Base-by-base conservation (phyloP, 768 basidiomycete genomes). In the Trametes meyenii region DNA sequence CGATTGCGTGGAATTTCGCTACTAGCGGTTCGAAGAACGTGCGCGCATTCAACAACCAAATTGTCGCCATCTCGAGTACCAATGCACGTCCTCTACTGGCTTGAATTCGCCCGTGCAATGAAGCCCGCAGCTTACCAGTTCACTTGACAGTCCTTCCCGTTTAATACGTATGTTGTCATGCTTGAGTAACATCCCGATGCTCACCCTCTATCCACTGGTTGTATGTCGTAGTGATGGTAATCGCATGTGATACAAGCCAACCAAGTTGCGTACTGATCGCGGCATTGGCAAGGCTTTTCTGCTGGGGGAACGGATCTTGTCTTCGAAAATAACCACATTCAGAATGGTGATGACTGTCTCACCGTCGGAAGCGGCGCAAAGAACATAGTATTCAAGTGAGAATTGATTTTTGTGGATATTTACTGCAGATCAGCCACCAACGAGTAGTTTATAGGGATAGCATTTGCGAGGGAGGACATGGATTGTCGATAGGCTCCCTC, bases 271-370 rank as follows among this genome's bases (percentile, higher is more conserved):
- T 3, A 53, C 49, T 26, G 21, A 46, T 8, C 29, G 16, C 21
- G 45, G 21, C 1, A 57, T 26, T 17, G 35, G 42, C 33, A 54
- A 71, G 75, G 74, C 3, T 76, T 87, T 72, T 83, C 81, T 42
- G 83, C 84, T 11, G 80, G 79, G 13, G 85, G 85, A 13, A 79
- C 76, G 3, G 78, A 86, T 66, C 69, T 86, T 64, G 72, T 86
- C 1, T 84, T 87, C 62, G 85, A 86, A 66, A 75, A 82, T 67
- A 86, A 86, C 57, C 69, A 79, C 61, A 74, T 88, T 42, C 74
- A 78, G 50, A 87, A 86, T 55, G 85, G 85, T 3, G 85, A 87
- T 57, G 85, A 87, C 67, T 87, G 85, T 51, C 67, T 87, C 21
- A 83, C 85, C 3, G 82, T 86, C 44, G 80, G 81, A 0, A 84